These are phyloP conservation scores for Arthonia radiata DNA, from an alignment of 495 filamentous ascomycete genomes.

Conservation along the genomic window DNA sequence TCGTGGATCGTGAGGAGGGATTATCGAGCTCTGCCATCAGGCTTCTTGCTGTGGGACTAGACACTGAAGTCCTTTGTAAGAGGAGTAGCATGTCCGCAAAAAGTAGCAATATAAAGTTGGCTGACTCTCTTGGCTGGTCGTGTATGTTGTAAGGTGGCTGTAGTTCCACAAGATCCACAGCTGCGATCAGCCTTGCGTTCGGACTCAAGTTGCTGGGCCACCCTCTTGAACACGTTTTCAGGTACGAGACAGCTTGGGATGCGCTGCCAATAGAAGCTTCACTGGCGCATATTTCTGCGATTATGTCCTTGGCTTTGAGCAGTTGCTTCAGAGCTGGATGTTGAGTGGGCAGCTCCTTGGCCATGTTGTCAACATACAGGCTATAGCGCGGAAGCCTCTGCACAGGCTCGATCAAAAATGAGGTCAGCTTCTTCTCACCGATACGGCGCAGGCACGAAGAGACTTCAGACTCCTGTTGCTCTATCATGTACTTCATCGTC, in stretches of 20 bases:
- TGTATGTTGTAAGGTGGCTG: conserved; percentile 40
- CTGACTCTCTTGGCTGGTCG: conserved; percentile 13
- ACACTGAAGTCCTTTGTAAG: conserved; percentile 36
- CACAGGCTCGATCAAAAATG: conserved; percentile 87
- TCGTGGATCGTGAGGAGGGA: conserved; percentile 24
- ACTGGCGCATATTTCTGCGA: conserved; percentile 88
- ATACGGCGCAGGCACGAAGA: conserved; percentile 50
- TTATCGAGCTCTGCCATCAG: conserved; percentile 65
- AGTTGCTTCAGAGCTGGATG: conserved; percentile 61
- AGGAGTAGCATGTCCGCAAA: conserved; percentile 67
- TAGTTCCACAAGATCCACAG: conserved; percentile 59
- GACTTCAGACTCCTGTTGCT: conserved; percentile 51
- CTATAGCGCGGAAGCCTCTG: conserved; percentile 88
- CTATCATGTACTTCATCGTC: conserved; percentile 47
- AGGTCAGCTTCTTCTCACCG: conserved; percentile 76
- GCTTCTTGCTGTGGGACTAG: conserved; percentile 44
- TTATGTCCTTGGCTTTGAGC: conserved; percentile 66
- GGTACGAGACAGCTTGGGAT: conserved; percentile 44
- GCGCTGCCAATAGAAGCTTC: conserved; percentile 35
- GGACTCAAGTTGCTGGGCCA: conserved; percentile 59
- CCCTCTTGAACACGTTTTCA: no score
- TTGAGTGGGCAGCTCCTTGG: conserved; percentile 52
- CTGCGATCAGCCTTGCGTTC: conserved; percentile 57
- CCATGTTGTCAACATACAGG: conserved; percentile 85
- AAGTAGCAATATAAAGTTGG: conserved; percentile 47